These are phyloP conservation scores for Pseudogymnoascus sp. DNA, from an alignment of 2,329 filamentous ascomycete genomes.

Conservation along the genomic window DNA sequence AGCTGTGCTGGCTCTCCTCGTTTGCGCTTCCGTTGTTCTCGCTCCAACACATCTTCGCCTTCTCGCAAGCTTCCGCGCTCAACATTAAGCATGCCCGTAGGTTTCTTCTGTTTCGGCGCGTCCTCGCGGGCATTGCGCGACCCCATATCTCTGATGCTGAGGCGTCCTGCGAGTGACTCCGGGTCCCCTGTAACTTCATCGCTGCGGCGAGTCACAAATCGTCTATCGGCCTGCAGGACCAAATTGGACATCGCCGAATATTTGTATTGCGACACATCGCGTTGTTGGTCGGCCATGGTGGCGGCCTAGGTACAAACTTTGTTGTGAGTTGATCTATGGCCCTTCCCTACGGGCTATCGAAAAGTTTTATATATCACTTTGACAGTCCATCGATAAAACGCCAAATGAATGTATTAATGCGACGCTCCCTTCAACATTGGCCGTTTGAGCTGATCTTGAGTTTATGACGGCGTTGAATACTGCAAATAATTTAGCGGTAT, in stretches of 20 bases:
- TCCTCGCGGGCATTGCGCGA: constrained; percentile 70
- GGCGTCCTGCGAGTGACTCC: constrained; percentile 88
- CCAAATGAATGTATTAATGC: constrained; percentile 9
- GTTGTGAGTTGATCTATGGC: constrained; percentile 4
- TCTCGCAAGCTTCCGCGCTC: constrained; percentile 71
- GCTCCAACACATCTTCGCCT: constrained; percentile 73
- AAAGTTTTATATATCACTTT: constrained; percentile 9
- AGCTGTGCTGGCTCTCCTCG: constrained; percentile 62
- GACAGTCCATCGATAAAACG: constrained; percentile 3
- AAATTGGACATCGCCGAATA: constrained; percentile 99
- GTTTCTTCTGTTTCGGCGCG: constrained; percentile 68
- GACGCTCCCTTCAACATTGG: constrained; percentile 4
- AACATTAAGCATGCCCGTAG: constrained; percentile 58
- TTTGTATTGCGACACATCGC: constrained; percentile 93
- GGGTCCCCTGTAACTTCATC: constrained; percentile 96
- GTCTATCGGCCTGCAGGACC: constrained; percentile 98
- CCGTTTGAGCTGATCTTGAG: constrained; percentile 2
- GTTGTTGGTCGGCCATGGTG: constrained; percentile 65
- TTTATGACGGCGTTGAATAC: constrained; percentile 3
- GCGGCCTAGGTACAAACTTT: constrained; percentile 11
- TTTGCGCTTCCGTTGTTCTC: constrained; percentile 82
- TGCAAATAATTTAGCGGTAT: constrained; percentile 11
- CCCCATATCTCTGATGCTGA: constrained; percentile 94
- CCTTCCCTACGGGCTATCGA: constrained; percentile 8
- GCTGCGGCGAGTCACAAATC: constrained; percentile 84